Conservation (phyloP, 306 rosid genomes). For the Corylus avellana region DNA sequence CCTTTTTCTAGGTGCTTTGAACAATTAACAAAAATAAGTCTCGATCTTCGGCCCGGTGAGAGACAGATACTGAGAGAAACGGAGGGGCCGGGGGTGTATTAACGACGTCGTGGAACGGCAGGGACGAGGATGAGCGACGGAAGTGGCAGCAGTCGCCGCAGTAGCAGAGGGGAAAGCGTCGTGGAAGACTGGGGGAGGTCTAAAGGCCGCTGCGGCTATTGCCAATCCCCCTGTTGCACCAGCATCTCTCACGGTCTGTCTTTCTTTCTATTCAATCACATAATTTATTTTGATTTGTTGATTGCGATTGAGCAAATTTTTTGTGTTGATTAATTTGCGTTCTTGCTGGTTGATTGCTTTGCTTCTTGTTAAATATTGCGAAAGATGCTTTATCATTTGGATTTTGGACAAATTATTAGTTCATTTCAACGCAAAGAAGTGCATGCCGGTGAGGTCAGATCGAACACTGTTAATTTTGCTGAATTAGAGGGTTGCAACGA, state of each 20-base stretch:
- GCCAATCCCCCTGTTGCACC: constrained; percentile 58
- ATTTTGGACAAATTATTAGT: background rate
- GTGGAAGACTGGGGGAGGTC: constrained; percentile 61
- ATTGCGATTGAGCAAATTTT: no score
- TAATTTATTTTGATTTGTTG: background rate
- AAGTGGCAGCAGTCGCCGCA: constrained; percentile 52
- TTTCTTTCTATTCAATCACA: background rate
- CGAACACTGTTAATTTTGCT: background rate
- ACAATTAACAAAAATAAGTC: no score
- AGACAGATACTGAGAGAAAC: no score
- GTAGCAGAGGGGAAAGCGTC: constrained; percentile 49
- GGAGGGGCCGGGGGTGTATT: background rate
- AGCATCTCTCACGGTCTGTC: constrained; percentile 78
- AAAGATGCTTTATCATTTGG: background rate
- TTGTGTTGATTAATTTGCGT: no score
- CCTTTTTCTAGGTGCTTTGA: no score
- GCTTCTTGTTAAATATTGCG: background rate
- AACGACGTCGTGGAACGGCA: constrained; percentile 41
- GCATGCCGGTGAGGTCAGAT: background rate
- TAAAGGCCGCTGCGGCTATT: constrained; percentile 76
- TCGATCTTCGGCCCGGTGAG: background rate
- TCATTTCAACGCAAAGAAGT: background rate
- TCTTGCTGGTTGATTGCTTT: no score
- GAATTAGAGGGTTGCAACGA: background rate
- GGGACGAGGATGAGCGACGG: constrained; percentile 58